A percentile compares a stretch with the other conserved stretches of the same genome.
Conservation (phyloP, 2,329 filamentous ascomycete genomes). For the Stachybotrys echinatus region DNA sequence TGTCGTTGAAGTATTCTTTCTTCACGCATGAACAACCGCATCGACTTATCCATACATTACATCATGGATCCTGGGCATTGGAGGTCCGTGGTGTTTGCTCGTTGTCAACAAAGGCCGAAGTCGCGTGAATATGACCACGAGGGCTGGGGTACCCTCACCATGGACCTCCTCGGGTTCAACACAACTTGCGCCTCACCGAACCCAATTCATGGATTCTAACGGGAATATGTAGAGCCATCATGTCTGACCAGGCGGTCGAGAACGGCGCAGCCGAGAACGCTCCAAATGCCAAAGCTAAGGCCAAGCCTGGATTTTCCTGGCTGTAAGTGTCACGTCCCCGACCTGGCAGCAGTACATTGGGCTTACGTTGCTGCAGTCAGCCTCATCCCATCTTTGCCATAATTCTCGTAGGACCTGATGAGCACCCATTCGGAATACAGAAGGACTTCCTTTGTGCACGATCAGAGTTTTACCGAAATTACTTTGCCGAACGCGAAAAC, state of each 20-base stretch:
- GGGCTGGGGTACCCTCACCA: too few species aligned
- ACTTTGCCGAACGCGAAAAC: conserved; percentile 31
- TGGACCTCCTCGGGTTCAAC: too few species aligned
- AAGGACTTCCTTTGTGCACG: conserved; percentile 52
- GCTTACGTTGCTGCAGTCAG: conserved; percentile 29
- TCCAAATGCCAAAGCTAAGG: not conserved
- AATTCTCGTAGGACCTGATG: conserved; percentile 45
- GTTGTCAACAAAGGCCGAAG: too few species aligned
- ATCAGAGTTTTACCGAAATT: conserved; percentile 40
- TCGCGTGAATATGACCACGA: too few species aligned
- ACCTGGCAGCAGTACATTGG: not conserved
- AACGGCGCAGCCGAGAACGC: not conserved
- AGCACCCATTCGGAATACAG: conserved; percentile 51
- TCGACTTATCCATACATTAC: too few species aligned
- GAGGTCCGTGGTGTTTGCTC: too few species aligned
- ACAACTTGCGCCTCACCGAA: too few species aligned
- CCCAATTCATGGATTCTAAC: not conserved
- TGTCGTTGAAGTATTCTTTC: too few species aligned
- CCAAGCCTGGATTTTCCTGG: not conserved
- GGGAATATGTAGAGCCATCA: not conserved
- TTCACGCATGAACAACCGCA: too few species aligned
- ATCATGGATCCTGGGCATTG: too few species aligned
- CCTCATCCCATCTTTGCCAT: conserved; percentile 53
- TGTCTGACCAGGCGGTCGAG: not conserved
- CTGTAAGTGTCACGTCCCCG: not conserved